Base-by-base conservation (phyloP, 2,329 filamentous ascomycete species). In the Thielaviopsis punctulata region DNA sequence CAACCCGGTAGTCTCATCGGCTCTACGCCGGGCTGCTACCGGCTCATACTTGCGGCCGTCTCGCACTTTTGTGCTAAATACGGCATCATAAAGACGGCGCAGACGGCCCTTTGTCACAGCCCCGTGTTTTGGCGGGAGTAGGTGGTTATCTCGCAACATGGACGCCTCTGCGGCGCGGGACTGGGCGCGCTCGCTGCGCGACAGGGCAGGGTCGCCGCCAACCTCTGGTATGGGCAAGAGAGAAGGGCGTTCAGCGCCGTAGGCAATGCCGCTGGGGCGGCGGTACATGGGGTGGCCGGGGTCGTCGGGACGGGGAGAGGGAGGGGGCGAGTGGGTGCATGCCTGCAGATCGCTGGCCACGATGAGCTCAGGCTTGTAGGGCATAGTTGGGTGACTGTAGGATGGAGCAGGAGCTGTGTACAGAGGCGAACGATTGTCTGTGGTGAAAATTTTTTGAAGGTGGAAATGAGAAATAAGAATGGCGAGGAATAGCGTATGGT, bases 241-340 rank as follows among this genome's bases (percentile, higher is more conserved):
- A 33, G 53, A 52, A 3, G 83, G 81, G 51, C 86, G 73, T 1
- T 79, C 75, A 22, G 82, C 81, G 12, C 82, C 84, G 55, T 77
- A 85, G 25, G 82, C 80, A 44, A 92, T 80, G 61, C 82, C 84
- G 58, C 80, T 84, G 1, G 87, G 86, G 45, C 87, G 77, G 52
- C 84, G 79, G 67, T 92, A 95, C 59, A 72, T 73, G 62, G 65
- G 69, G 52, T 68, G 73, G n/a, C 66, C 66, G 18, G 62, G 60
- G 10, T 67, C 67, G 7, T 53, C 65, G 4, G 64, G 62, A 4
- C 65, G 64, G 12, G 53, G 53, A 10, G 53, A 39, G 5, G 51
- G 47, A 7, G 50, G 44, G 12, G 30, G 30, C 22, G 33, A 47
- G 44, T 46, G 56, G 39, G 61, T 60, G 21, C 60, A 61, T 19